Evolutionary conservation across 1,284 basidiomycete genomes (phyloP), one percentile per base, ranked within the genome.

Genomic region (Apiotrichum mycotoxinovorans): DNA sequence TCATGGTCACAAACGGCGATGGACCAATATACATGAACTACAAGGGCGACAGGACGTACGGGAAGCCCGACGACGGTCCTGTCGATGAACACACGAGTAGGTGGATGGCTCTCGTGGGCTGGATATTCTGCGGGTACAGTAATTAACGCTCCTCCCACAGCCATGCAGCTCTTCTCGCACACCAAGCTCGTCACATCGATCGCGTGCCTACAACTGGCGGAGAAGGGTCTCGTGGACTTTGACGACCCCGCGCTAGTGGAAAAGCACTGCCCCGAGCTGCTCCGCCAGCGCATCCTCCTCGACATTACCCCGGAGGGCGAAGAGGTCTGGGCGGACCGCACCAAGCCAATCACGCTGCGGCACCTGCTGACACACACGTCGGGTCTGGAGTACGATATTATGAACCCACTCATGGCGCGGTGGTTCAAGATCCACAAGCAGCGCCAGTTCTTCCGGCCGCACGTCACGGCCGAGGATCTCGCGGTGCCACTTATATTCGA

Each of bases 321-420:
- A 48, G 56, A 65, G n/a, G 61, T 66, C 18, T 53, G 65, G 35
- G 51, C 26, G 7, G 38, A 60, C 37, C 65, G 69, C 20, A 64
- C 57, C 44, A 65, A 62, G 18, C 66, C 64, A 23, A 58, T 72
- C 54, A 73, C 73, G 1, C 52, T 75, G 46, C 61, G 68, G 49
- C 69, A 69, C 64, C 62, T 75, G 33, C 54, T 72, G 44, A 67
- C 60, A 34, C 73, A 75, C 62, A 68, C 67, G 4, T 63, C 66
- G n/a, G 60, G 60, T 0, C 53, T 61, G 23, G 30, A 41, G 22
- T 61, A 61, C 56, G 45, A 47, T 2, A 34, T 47, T 26, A 12
- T 20, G 11, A n/a, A 47, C n/a, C 45, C 51, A 10, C 33, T 52
- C 30, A 27, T 34, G 30, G 8, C 34, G 27, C 30, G 22, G 30